Evolutionary conservation across 2,329 filamentous ascomycete genomes (phyloP).

Genomic region (Lasiodiplodia gonubiensis): DNA sequence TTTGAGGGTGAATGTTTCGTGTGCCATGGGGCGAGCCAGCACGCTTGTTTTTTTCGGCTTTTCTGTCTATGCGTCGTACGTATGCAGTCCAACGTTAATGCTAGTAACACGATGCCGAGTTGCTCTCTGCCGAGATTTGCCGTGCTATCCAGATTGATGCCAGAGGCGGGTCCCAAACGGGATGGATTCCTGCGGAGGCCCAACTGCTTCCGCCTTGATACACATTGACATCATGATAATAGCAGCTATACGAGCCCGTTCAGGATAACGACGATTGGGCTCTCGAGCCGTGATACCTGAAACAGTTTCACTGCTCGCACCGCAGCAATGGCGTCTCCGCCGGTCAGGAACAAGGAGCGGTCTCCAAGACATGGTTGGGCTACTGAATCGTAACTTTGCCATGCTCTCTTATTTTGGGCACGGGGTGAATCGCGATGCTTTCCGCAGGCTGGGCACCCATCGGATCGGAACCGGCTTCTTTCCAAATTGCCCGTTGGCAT

Average conservation of each 20-base stretch:
- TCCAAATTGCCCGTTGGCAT: background rate
- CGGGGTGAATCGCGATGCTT: conserved; percentile 14
- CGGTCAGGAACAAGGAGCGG: conserved; percentile 6
- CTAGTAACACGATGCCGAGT: conserved; percentile 18
- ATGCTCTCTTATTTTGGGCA: conserved; percentile 11
- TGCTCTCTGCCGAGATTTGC: background rate
- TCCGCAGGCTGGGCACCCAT: background rate
- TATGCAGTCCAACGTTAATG: conserved; percentile 9
- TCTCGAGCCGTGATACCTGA: conserved; percentile 2
- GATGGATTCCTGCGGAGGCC: conserved; percentile 1
- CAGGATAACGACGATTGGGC: background rate
- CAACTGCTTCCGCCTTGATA: background rate
- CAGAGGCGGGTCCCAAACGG: background rate
- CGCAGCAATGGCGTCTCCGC: too few species aligned
- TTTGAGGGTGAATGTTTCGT: background rate
- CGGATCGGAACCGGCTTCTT: background rate
- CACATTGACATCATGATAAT: conserved; percentile 5
- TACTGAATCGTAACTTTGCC: conserved; percentile 16
- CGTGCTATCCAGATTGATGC: background rate
- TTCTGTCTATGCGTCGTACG: conserved; percentile 12
- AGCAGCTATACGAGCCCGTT: background rate
- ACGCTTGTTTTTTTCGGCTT: conserved; percentile 17
- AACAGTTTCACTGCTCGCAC: conserved; percentile 4
- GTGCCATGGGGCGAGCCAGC: conserved; percentile 1
- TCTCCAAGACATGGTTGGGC: background rate